phyloP scores from a whole-genome alignment of 2,329 filamentous ascomycete genomes.

The Trichoderma sp. region DNA sequence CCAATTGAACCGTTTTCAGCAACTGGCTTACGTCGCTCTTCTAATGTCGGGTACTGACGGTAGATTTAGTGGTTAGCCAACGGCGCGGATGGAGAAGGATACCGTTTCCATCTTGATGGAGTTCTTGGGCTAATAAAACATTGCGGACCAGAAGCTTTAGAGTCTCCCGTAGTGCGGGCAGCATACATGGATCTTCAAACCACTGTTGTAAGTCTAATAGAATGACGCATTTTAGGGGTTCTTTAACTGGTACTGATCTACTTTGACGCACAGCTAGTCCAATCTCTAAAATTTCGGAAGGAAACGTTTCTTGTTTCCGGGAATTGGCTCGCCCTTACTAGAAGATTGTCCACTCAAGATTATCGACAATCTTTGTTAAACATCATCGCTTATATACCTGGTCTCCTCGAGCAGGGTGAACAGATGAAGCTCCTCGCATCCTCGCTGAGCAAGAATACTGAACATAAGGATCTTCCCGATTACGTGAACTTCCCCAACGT shows the following conservation, averaged over 20 bases:
- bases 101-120: background rate
- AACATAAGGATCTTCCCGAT: background rate
- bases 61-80: background rate
- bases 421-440: background rate
- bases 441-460: background rate
- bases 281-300: background rate
- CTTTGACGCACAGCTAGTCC: background rate
- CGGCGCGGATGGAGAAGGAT: background rate
- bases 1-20: background rate
- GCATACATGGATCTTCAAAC: background rate
- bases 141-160: background rate
- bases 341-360: background rate
- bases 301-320: background rate
- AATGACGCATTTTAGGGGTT: background rate
- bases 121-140: background rate
- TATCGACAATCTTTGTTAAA: background rate
- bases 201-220: background rate
- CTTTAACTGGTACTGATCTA: background rate
- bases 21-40: background rate
- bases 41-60: background rate
- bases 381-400: background rate
- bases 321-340: background rate
- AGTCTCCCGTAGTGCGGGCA: background rate
- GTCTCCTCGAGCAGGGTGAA: background rate
- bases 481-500: fast-evolving